Percentiles rank a stretch among this genome's conserved stretches.
Evolutionary conservation across 179 eudicot genomes (phyloP).

Genomic region (Gypsophila paniculata): DNA sequence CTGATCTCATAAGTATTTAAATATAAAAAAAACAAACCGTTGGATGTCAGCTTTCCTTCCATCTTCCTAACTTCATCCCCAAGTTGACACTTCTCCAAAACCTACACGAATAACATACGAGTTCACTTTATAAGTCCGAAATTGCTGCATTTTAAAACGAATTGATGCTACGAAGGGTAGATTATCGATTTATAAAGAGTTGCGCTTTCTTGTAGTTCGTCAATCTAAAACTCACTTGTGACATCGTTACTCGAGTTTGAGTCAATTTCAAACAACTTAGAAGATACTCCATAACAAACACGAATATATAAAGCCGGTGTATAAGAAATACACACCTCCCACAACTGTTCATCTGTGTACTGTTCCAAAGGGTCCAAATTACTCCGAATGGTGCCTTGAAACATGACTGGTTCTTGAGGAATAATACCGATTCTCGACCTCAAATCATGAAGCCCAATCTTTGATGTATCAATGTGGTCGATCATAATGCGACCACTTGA

Average conservation of each 20-base stretch:
- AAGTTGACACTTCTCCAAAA: conserved; percentile 24
- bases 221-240: no score
- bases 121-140: no score
- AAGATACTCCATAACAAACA: no score
- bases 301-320: no score
- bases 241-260: no score
- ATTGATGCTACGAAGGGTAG: no score
- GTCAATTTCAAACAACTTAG: no score
- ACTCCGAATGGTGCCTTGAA: conserved; percentile 28
- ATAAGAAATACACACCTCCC: conserved; percentile 22
- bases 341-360: conserved; percentile 22
- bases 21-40: conserved; percentile 8
- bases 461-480: conserved; percentile 22
- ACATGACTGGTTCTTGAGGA: conserved; percentile 32
- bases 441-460: conserved; percentile 29
- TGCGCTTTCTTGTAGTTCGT: no score
- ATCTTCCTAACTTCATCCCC: conserved; percentile 31
- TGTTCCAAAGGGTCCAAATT: conserved; percentile 27
- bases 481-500: conserved; percentile 22
- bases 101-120: neutral
- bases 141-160: no score
- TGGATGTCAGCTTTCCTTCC: conserved; percentile 16
- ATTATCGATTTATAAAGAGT: no score
- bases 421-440: conserved; percentile 26
- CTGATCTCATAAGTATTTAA: no score